Evolutionary conservation across 345 rosid species (phyloP), one percentile per base, ranked within the genome.

Genomic region (Hirschfeldia incana): DNA sequence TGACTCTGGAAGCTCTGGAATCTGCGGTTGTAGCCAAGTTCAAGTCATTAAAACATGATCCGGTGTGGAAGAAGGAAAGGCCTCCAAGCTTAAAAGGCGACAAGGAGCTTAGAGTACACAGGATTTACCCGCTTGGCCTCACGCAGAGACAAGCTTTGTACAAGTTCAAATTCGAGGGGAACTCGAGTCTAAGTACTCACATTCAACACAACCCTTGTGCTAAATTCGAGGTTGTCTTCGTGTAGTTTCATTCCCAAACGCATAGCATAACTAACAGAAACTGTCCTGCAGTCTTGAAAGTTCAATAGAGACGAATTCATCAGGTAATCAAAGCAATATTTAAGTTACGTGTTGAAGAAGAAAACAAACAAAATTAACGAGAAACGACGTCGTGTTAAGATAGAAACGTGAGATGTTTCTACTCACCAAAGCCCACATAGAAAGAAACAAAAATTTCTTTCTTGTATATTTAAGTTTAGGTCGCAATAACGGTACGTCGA

Each of bases 81-180:
- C 99, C 98, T 4, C 74, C 61, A 81, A 90, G 88, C 85, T 78
- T 95, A 70, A 86, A 85, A 82, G 93, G 97, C 32, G 92, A 86
- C 46, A 85, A 85, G 3, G 87, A 86, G 62, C 88, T 88, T 28
- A 89, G 81, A 84, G 70, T 93, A 46, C 85, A 91, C 84, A 78
- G 78, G 78, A 85, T 95, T 82, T 89, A 88, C 67, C 99, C 98
- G 1, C 87, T 95, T 29, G 98, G 98, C 61, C 75, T 89, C 84
- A 92, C 99, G 3, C 98, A 93, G 84, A 88, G 96, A 84, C 87
- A 89, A 74, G 97, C 99, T 62, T 75, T 95, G 72, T 91, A 91
- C 75, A 82, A 76, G 13, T 95, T 91, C 87, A 85, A 79, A 78
- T 90, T 95, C 76, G 82, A 87, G 4, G 84, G 83, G 12, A 89